These are phyloP conservation scores for Vaccinium myrtillus DNA, from an alignment of 148 eudicot genomes.

Conservation along the genomic window DNA sequence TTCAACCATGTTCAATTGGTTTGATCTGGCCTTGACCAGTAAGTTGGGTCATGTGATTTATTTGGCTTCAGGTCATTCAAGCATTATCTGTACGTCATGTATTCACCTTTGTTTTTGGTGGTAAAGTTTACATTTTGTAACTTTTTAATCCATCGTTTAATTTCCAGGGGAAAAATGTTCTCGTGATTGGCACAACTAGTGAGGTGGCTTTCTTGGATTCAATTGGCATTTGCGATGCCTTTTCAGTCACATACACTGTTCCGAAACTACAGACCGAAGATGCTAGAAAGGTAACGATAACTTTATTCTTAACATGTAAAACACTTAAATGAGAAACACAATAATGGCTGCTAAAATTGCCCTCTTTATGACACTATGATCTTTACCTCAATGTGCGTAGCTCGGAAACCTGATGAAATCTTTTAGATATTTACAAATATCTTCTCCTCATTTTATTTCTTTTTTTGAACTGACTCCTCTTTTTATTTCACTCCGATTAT, in stretches of 20 bases:
- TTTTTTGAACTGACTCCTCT: too few species aligned
- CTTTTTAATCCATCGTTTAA: background rate
- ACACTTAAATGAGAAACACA: background rate
- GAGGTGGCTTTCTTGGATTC: slow-evolving; percentile 83
- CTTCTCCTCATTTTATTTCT: background rate
- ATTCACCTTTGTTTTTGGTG: background rate
- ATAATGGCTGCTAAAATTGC: background rate
- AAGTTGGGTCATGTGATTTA: background rate
- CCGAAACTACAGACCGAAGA: slow-evolving; percentile 78
- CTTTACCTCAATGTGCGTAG: slow-evolving; percentile 4
- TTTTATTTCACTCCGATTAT: background rate
- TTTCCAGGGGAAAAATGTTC: slow-evolving; percentile 80
- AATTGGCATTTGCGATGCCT: slow-evolving; percentile 79
- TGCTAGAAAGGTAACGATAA: slow-evolving; percentile 66
- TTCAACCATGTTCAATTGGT: too few species aligned
- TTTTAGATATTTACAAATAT: background rate
- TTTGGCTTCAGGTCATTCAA: background rate
- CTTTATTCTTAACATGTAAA: background rate
- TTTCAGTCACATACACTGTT: slow-evolving; percentile 80
- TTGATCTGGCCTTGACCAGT: background rate
- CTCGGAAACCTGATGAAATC: background rate
- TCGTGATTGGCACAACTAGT: slow-evolving; percentile 90
- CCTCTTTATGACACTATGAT: slow-evolving; percentile 2
- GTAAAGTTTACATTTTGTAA: background rate
- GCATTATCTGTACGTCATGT: background rate